These are phyloP conservation scores for Pseudomassariella vexata DNA, from an alignment of 2,329 filamentous ascomycete species.

Conservation along the genomic window DNA sequence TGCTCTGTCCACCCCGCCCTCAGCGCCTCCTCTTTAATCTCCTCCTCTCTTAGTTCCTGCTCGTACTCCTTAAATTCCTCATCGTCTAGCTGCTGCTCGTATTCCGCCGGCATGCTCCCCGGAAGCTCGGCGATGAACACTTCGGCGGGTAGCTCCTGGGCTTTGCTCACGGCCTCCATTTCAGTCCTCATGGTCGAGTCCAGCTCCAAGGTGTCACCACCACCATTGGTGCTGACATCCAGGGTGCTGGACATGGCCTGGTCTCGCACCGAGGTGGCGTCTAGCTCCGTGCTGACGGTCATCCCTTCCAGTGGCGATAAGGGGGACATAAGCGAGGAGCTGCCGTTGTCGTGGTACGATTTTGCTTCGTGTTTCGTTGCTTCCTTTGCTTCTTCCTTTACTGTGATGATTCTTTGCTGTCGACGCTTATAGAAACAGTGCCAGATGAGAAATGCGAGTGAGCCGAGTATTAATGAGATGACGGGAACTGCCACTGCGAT, in stretches of 20 bases:
- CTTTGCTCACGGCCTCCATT: slow-evolving; percentile 1
- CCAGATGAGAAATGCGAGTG: slow-evolving; percentile 4
- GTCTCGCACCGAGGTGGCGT: not conserved
- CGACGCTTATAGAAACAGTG: slow-evolving; percentile 1
- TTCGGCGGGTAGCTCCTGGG: not conserved
- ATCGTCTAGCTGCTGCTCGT: no score
- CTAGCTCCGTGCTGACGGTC: not conserved
- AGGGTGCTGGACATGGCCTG: slow-evolving; percentile 1
- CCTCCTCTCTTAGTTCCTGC: no score
- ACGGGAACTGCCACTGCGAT: slow-evolving; percentile 2
- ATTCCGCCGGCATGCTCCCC: not conserved
- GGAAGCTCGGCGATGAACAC: slow-evolving; percentile 2
- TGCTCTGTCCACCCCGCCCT: no score
- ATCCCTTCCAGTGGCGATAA: not conserved
- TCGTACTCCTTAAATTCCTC: no score
- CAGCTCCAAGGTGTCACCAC: slow-evolving; percentile 5
- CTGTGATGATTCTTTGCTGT: slow-evolving; percentile 2
- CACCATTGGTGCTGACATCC: not conserved
- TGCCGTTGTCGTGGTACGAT: not conserved
- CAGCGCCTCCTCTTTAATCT: no score
- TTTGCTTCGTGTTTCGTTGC: not conserved
- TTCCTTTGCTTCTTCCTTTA: not conserved
- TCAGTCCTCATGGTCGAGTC: slow-evolving; percentile 2
- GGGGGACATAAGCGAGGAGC: not conserved
- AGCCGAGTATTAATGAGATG: not conserved